These are phyloP conservation scores for Botryotinia globosa DNA, from an alignment of 2,329 filamentous ascomycete genomes.

Conservation along the genomic window DNA sequence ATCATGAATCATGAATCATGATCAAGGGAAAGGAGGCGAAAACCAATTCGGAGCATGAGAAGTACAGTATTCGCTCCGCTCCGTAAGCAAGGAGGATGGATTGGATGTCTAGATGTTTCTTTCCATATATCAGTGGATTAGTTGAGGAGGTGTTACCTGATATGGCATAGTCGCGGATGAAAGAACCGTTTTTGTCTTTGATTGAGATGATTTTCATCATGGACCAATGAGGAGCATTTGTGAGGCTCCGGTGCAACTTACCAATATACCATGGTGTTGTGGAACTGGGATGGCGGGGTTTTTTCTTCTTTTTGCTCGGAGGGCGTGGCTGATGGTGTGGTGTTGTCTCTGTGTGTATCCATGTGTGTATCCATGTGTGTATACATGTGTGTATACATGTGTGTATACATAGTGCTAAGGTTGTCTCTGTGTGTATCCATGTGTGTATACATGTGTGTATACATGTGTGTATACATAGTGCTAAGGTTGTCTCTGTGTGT, in stretches of 20 bases:
- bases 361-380: too few relatives aligned
- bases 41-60: background rate
- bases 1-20: background rate
- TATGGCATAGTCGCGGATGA: background rate
- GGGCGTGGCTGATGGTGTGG: background rate
- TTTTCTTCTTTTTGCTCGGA: background rate
- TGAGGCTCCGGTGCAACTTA: background rate
- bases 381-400: too few relatives aligned
- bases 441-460: too few relatives aligned
- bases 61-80: background rate
- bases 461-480: too few relatives aligned
- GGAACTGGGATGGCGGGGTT: background rate
- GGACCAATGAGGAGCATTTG: background rate
- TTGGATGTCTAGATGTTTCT: background rate
- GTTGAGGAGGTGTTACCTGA: background rate
- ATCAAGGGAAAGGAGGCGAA: background rate
- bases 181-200: background rate
- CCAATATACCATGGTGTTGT: background rate
- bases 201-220: background rate
- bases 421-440: too few relatives aligned
- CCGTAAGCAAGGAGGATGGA: background rate
- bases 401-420: too few relatives aligned
- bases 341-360: background rate
- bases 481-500: too few relatives aligned
- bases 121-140: background rate